Conservation (phyloP, 805 yeast genomes). For the Kregervanrija pseudodelftensis region DNA sequence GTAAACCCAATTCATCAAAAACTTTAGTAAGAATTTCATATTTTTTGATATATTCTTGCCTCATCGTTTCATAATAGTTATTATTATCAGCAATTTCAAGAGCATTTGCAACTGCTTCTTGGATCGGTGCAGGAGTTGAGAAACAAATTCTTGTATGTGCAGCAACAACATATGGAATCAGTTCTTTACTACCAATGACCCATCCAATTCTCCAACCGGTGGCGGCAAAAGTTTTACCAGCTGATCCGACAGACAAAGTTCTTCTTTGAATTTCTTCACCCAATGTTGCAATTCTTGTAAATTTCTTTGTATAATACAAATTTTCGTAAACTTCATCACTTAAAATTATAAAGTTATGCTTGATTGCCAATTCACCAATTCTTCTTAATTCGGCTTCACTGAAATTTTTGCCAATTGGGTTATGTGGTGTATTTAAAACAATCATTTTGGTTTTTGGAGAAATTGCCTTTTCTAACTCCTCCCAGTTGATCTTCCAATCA, state of each 20-base stretch:
- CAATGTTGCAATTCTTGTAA: conserved; percentile 80
- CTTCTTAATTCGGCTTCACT: conserved; percentile 62
- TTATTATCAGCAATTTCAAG: conserved; percentile 52
- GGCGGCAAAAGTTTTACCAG: conserved; percentile 97
- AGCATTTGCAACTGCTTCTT: conserved; percentile 84
- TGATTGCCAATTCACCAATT: conserved; percentile 78
- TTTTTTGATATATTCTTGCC: conserved; percentile 61
- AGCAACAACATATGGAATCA: conserved; percentile 71
- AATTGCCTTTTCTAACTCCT: conserved; percentile 65
- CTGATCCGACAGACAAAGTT: conserved; percentile 90
- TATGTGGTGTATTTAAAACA: conserved; percentile 90
- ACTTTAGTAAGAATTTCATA: conserved; percentile 65
- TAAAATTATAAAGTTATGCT: conserved; percentile 73
- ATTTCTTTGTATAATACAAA: conserved; percentile 55
- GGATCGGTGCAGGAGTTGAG: conserved; percentile 84
- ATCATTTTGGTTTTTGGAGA: conserved; percentile 74
- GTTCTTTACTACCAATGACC: conserved; percentile 81
- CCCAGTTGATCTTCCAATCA: conserved; percentile 84
- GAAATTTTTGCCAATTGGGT: conserved; percentile 91
- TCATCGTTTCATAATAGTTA: conserved; percentile 64
- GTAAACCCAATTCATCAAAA: conserved; percentile 81
- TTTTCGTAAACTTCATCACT: conserved; percentile 97
- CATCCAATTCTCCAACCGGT: conserved; percentile 99
- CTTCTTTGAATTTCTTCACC: conserved; percentile 59
- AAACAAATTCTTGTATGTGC: conserved; percentile 96